phyloP scores from a whole-genome alignment of 2,329 filamentous ascomycete species.

The Calonectria fujianensis region DNA sequence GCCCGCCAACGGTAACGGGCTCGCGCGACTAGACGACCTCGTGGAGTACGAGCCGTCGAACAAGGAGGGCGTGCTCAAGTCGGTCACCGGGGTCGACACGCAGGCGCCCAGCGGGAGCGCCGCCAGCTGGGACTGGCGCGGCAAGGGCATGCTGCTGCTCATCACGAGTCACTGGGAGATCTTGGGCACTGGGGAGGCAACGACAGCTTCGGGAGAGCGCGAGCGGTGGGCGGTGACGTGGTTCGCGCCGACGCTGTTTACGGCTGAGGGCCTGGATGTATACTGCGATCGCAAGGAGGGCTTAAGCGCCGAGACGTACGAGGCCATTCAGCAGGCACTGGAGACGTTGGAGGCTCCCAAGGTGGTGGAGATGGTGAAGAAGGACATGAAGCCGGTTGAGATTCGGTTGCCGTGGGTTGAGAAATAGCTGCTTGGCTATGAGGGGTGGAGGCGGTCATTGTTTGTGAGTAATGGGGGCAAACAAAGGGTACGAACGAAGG shows the following conservation, averaged over 20 bases:
- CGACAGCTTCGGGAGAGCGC: slow-evolving; percentile 60
- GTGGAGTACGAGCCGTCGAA: slow-evolving; percentile 80
- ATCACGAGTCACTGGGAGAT: slow-evolving; percentile 88
- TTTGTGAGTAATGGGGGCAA: slow-evolving; percentile 27
- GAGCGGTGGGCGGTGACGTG: slow-evolving; percentile 87
- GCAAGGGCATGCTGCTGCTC: slow-evolving; percentile 83
- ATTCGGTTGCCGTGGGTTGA: slow-evolving; percentile 71
- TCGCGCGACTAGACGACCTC: slow-evolving; percentile 78
- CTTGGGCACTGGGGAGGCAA: slow-evolving; percentile 80
- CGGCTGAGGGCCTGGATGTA: slow-evolving; percentile 86
- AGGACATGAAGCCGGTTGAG: slow-evolving; percentile 70
- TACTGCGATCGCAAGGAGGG: slow-evolving; percentile 80
- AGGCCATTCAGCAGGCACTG: slow-evolving; percentile 73
- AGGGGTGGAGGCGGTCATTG: neutral
- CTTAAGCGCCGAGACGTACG: slow-evolving; percentile 73
- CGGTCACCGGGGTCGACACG: slow-evolving; percentile 79
- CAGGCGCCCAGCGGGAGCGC: slow-evolving; percentile 52
- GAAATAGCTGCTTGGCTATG: slow-evolving; percentile 23
- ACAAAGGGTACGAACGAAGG: neutral
- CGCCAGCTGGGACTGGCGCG: slow-evolving; percentile 83
- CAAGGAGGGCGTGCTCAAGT: slow-evolving; percentile 71
- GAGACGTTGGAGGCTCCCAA: slow-evolving; percentile 68
- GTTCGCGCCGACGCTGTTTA: slow-evolving; percentile 89
- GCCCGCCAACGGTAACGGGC: slow-evolving; percentile 60
- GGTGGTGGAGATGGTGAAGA: slow-evolving; percentile 70